Evolutionary conservation across 495 filamentous ascomycete genomes (phyloP), one percentile per base, ranked within the genome.

Genomic region (Penicillium odoratum): DNA sequence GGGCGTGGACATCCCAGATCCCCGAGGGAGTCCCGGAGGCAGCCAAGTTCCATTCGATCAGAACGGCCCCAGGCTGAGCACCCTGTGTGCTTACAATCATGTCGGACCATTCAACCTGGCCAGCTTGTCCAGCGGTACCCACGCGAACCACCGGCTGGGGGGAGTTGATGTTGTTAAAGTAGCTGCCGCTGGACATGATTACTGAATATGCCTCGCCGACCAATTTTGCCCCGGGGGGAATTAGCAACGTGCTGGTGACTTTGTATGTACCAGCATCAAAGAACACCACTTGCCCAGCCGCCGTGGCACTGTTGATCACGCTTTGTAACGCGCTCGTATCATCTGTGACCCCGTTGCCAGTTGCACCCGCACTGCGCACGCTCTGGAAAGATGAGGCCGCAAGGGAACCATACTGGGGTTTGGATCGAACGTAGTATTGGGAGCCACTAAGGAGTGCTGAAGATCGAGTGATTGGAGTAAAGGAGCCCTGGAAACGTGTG

Each of bases 1-100:
- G 89, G 65, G 88, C 85, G 69, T 96, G 92, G 18, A 89, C 86
- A 70, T 96, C 92, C 90, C 90, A 96, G 68, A 95, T 79, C 15
- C 81, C 79, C 0, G 85, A 82, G 43, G 89, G 91, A 51, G 87
- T 83, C 4, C 69, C 65, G 0, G 75, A 70, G 25, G 82, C 77
- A 10, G 78, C 83, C 4, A 95, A 66, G 69, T 97, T 96, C 90
- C 90, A 97, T 67, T 97, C 81, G 64, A 95, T 78, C 31, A 97
- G 71, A 57, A 94, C 84, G 25, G 90, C 90, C 43, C 92, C 92
- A 18, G 92, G 89, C 56, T 88, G 85, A 0, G 88, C 73, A 83
- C 92, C 62, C 81, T 77, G 45, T 84, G 92, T 58, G 0, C 65
- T 72, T 65, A 96, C 91, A 47, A 96, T 77, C 57, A 96, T 75